Base-by-base conservation (phyloP, 352 stramenopile species). In the Blastocystis hominis region DNA sequence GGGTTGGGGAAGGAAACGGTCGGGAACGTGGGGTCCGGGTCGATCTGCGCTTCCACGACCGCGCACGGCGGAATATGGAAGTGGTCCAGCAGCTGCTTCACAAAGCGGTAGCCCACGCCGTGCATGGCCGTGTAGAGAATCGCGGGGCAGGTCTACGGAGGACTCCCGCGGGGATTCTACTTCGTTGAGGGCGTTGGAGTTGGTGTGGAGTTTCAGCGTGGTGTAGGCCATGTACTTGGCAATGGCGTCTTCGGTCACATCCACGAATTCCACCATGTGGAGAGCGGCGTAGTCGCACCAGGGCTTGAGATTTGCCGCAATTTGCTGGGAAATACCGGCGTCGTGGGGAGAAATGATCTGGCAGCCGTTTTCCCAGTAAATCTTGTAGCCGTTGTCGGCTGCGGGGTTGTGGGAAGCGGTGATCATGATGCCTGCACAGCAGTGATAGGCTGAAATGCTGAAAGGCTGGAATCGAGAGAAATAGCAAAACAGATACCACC, bases 331-430 rank as follows among this genome's bases (percentile, higher is more conserved):
- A 87, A 98, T 99, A 75, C 91, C 91, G 47, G 90, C 91, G 90
- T 99, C 96, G 70, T 98, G 92, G 5, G 96, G 96, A 54, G 95
- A 91, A 88, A 97, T 97, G 89, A 98, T 98, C 91, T 99, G 96
- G 89, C 93, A 95, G 55, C 93, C 96, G 89, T 97, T 97, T 61
- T 88, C 90, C 93, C 94, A 96, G 90, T 97, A 97, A 0, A 97
- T 93, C 89, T 99, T 99, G 66, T 98, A 98, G 53, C 96, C 96
- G 91, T 98, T 95, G 92, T 99, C 96, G 5, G 91, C 90, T 90
- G 98, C 98, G 6, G 96, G 96, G 92, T 99, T 99, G 91, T 99
- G 96, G 70, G 94, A 98, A 24, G 96, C 96, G 36, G 94, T 97
- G 62, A 97, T 93, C 94, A 97, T 97, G 44, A 97, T 91, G 34